Percentiles rank a stretch among this genome's conserved stretches.
phyloP scores from a whole-genome alignment of 768 basidiomycete species.

The Mycena haematopus region DNA sequence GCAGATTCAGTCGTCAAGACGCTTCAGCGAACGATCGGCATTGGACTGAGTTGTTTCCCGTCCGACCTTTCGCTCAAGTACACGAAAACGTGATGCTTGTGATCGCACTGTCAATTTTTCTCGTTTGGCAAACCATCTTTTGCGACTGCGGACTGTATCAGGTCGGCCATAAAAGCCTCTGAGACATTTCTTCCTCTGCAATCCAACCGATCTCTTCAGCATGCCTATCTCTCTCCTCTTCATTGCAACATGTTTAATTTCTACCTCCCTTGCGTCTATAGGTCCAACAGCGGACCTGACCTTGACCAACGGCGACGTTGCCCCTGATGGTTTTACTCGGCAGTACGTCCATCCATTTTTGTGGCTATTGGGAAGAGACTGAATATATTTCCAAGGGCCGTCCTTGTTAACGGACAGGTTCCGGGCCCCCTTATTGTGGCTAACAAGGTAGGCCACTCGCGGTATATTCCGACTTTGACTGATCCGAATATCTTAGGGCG shows the following conservation, averaged over 20 bases:
- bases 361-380: background rate
- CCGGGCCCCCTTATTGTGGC: conserved; percentile 51
- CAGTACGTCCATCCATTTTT: conserved; percentile 4
- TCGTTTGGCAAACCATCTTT: too few relatives aligned
- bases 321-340: conserved; percentile 13
- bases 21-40: too few relatives aligned
- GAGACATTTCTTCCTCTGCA: background rate
- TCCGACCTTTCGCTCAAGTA: too few relatives aligned
- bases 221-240: conserved; percentile 17
- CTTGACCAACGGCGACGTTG: conserved; percentile 14
- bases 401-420: conserved; percentile 32
- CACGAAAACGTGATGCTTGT: too few relatives aligned
- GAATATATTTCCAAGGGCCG: background rate
- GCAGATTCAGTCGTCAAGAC: too few relatives aligned
- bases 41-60: too few relatives aligned
- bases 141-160: too few relatives aligned
- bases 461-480: too few relatives aligned
- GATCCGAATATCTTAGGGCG: conserved; percentile 28
- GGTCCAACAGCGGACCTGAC: conserved; percentile 26
- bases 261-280: conserved; percentile 22
- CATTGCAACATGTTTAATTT: conserved; percentile 13
- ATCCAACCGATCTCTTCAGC: background rate
- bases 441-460: conserved; percentile 11
- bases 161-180: background rate
- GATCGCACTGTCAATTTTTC: too few relatives aligned